Conservation (phyloP, 2,329 filamentous ascomycete species). For the Seiridium cupressi region DNA sequence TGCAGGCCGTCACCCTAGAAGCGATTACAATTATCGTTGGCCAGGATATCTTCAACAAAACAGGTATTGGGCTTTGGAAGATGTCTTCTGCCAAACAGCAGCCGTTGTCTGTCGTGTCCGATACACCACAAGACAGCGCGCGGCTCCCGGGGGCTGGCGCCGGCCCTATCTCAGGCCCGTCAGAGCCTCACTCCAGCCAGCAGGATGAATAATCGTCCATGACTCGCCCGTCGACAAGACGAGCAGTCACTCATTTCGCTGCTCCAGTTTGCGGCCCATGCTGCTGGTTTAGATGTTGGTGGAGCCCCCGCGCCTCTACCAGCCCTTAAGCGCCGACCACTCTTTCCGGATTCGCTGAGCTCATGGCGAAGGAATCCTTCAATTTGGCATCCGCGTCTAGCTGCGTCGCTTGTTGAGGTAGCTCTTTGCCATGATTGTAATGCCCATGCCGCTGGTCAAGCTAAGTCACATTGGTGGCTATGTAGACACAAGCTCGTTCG, state of each 20-base stretch:
- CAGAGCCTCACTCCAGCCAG: background rate
- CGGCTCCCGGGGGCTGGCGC: slow-evolving; percentile 15
- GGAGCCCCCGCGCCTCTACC: background rate
- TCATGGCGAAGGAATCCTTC: slow-evolving; percentile 2
- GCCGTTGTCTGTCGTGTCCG: slow-evolving; percentile 8
- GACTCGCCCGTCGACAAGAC: background rate
- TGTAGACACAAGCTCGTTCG: background rate
- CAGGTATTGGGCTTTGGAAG: slow-evolving; percentile 15
- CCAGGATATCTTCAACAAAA: slow-evolving; percentile 9
- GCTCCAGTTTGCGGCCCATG: background rate
- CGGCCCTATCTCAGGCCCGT: slow-evolving; percentile 12
- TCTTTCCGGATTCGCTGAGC: background rate
- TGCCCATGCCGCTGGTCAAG: background rate
- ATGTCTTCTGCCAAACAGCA: slow-evolving; percentile 15
- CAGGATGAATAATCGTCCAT: background rate
- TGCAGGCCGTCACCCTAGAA: slow-evolving; percentile 16
- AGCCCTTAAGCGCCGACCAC: slow-evolving; percentile 5
- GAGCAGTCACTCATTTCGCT: background rate
- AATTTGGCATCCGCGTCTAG: background rate
- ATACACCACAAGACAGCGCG: slow-evolving; percentile 16
- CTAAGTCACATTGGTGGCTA: background rate
- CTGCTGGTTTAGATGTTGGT: background rate
- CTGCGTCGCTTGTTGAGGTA: background rate
- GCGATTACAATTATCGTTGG: slow-evolving; percentile 14
- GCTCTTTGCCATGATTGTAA: background rate